phyloP scores from a whole-genome alignment of 2,329 filamentous ascomycete genomes.

The Ceratocystis eucalypticola region DNA sequence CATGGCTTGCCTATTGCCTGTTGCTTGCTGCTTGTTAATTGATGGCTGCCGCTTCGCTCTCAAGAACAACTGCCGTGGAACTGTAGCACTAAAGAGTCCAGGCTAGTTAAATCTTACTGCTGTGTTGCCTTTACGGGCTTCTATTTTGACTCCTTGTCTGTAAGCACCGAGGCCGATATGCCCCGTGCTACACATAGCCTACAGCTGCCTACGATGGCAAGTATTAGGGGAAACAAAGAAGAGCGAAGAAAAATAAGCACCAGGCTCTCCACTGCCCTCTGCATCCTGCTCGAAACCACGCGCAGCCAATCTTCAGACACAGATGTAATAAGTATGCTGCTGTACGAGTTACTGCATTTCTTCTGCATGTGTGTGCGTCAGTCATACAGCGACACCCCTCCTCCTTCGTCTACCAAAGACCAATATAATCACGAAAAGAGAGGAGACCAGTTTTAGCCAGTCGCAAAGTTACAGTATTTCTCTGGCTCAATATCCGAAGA shows the following conservation, averaged over 20 bases:
- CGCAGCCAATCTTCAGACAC: not conserved
- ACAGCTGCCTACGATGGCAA: not conserved
- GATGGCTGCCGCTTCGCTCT: too few species aligned
- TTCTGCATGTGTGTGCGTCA: not conserved
- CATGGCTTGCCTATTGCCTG: not conserved
- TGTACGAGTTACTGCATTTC: too few species aligned
- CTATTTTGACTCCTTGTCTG: not conserved
- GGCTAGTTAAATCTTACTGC: not conserved
- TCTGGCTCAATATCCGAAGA: not conserved
- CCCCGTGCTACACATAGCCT: not conserved
- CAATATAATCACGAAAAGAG: not conserved
- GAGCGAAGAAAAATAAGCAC: too few species aligned
- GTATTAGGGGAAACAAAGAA: not conserved
- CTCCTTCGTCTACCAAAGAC: not conserved
- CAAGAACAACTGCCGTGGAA: too few species aligned
- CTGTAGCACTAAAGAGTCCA: not conserved
- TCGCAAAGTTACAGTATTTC: not conserved
- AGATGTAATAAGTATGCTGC: too few species aligned
- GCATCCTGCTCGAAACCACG: not conserved
- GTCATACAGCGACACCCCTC: not conserved
- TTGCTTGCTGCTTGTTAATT: not conserved
- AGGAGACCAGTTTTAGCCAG: too few species aligned
- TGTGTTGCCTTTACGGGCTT: not conserved
- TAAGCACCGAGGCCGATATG: not conserved
- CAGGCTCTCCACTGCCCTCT: too few species aligned